Evolutionary conservation across 139 green algal genomes (phyloP).

Genomic region (Tetradesmus lagerheimii): DNA sequence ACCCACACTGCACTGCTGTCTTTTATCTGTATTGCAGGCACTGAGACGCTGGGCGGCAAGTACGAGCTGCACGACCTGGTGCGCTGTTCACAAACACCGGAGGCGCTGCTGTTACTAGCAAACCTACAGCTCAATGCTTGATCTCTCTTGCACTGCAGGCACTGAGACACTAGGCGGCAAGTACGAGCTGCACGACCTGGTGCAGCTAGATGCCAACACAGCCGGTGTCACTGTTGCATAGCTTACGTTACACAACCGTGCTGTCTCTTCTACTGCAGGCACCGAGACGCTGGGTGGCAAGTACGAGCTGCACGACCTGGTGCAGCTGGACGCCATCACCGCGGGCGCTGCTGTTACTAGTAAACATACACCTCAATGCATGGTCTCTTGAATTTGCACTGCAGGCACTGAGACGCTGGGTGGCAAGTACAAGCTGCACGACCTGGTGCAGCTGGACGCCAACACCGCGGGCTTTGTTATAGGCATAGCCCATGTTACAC

Average conservation of each 20-base stretch:
- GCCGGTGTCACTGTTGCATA: too few species aligned
- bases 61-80: too few species aligned
- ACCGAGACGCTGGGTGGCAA: constrained; percentile 79
- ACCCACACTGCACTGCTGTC: too few species aligned
- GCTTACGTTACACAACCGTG: too few species aligned
- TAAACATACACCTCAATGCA: too few species aligned
- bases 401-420: constrained; percentile 81
- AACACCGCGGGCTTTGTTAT: constrained; percentile 84
- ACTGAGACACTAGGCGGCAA: constrained; percentile 79
- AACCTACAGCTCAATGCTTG: too few species aligned
- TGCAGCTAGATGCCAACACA: too few species aligned
- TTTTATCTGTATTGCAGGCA: constrained; percentile 37
- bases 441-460: constrained; percentile 89
- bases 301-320: constrained; percentile 96
- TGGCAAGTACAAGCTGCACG: constrained; percentile 90
- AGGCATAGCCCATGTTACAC: constrained; percentile 74
- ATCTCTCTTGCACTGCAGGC: constrained; percentile 30
- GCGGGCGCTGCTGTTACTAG: constrained; percentile 83
- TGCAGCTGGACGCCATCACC: constrained; percentile 78
- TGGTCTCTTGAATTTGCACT: too few species aligned
- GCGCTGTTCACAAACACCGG: too few species aligned
- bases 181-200: too few species aligned
- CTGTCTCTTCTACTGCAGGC: constrained; percentile 24
- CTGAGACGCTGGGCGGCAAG: constrained; percentile 79
- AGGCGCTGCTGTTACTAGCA: too few species aligned